Evolutionary conservation across 2,329 filamentous ascomycete species (phyloP).

Genomic region (Dactylellina sp.): DNA sequence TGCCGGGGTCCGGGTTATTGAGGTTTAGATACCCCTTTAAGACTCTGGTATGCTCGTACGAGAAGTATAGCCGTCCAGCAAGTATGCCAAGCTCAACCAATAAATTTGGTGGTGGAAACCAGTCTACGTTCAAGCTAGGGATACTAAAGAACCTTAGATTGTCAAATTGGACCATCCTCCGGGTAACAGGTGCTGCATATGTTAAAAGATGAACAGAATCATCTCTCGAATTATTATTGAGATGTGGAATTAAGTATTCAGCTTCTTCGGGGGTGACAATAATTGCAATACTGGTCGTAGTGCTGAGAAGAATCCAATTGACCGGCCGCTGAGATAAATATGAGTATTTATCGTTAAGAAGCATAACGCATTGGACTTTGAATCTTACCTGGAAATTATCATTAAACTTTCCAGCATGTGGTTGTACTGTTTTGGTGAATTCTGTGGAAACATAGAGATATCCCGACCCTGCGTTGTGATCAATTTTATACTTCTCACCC

Average conservation of each 20-base stretch:
- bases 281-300: conserved; percentile 66
- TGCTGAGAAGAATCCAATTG: conserved; percentile 73
- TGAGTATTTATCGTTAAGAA: conserved; percentile 59
- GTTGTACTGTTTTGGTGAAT: conserved; percentile 67
- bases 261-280: conserved; percentile 75
- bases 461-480: conserved; percentile 63
- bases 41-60: conserved; percentile 66
- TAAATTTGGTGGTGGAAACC: conserved; percentile 69
- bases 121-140: conserved; percentile 65
- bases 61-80: conserved; percentile 72
- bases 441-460: conserved; percentile 66
- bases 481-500: conserved; percentile 62
- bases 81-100: conserved; percentile 72
- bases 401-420: conserved; percentile 61
- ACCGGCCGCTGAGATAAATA: conserved; percentile 65
- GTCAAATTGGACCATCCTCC: conserved; percentile 72
- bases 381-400: conserved; percentile 65
- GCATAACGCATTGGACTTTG: neutral
- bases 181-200: conserved; percentile 73
- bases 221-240: conserved; percentile 17
- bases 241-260: conserved; percentile 63
- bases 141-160: conserved; percentile 68
- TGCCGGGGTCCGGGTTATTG: neutral
- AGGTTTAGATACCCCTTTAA: conserved; percentile 61
- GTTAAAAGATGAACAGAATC: conserved; percentile 66